phyloP scores from a whole-genome alignment of 1,139 yeast species.

The Zygoascus sp. region DNA sequence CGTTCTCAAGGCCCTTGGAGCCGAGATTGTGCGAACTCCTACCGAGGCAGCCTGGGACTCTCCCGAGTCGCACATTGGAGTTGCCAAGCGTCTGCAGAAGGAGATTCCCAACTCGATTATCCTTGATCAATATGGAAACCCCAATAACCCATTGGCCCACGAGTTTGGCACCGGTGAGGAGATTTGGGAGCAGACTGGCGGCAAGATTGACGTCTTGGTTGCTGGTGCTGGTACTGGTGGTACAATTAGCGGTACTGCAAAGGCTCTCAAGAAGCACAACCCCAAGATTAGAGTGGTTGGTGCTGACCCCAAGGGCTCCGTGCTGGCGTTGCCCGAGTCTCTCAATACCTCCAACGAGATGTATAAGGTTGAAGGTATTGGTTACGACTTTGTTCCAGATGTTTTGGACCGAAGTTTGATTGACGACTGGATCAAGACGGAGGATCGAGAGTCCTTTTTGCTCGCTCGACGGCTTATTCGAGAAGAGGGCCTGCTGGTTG shows the following conservation, averaged over 20 bases:
- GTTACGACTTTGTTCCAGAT: conserved; percentile 84
- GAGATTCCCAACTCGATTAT: conserved; percentile 85
- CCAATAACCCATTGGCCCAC: conserved; percentile 79
- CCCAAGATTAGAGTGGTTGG: conserved; percentile 60
- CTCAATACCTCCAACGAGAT: conserved; percentile 56
- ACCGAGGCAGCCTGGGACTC: conserved; percentile 94
- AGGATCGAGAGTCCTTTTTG: conserved; percentile 74
- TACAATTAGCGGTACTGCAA: conserved; percentile 73
- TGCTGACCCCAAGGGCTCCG: conserved; percentile 87
- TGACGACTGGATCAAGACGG: conserved; percentile 83
- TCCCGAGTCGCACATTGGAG: conserved; percentile 89
- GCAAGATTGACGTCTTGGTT: conserved; percentile 67
- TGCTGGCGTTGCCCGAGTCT: conserved; percentile 75
- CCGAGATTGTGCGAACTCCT: conserved; percentile 87
- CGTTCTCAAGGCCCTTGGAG: conserved; percentile 84
- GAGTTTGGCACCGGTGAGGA: conserved; percentile 82
- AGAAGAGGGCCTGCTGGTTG: conserved; percentile 84
- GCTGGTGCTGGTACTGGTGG: conserved; percentile 96
- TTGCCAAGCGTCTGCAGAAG: conserved; percentile 72
- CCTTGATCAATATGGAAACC: conserved; percentile 77
- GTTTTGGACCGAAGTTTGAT: conserved; percentile 64
- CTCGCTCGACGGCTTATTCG: conserved; percentile 78
- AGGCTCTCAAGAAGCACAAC: conserved; percentile 70
- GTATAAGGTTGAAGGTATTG: conserved; percentile 87
- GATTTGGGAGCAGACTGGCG: conserved; percentile 77